Base-by-base conservation (phyloP, 1,284 basidiomycete genomes). In the Malassezia japonica region DNA sequence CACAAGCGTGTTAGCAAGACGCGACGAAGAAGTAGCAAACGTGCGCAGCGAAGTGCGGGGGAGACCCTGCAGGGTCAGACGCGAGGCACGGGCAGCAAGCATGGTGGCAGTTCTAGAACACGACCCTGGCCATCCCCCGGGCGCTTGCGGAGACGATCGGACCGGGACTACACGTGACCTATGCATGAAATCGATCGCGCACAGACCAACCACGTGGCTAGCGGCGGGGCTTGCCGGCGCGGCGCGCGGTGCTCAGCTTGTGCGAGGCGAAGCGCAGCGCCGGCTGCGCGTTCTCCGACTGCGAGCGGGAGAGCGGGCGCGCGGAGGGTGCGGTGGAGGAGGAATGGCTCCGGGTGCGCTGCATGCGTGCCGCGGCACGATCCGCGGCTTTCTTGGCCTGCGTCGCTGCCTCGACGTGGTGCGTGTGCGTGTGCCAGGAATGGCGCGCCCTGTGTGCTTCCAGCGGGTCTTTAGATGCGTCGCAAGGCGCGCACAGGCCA, bases 1-100 rank as follows among this genome's bases (percentile, higher is more conserved):
- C 43, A 95, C 82, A 16, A 95, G 80, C 0, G 87, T 76, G 41
- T 76, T 76, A 46, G 64, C 65, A 18, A 62, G 50, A 27, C 61
- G 56, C 47, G 62, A 53, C 21, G 57, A 56, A 12, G 64, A 70
- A 39, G 64, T 62, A 36, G 65, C 54, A 35, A 68, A 68, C 25
- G 56, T 55, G 40, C 65, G 56, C 20, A 54, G 33, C 59, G 57
- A 44, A 53, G 44, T 48, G 24, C 46, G 46, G 20, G 32, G 18
- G 20, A 47, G 28, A 24, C 50, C 50, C 37, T 39, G 44, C 16
- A 52, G 29, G 20, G 57, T 40, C 27, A 55, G 55, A 27, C 58
- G 56, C 20, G 56, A 47, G 28, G 56, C 41, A 35, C 58, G 42
- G 6, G 57, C 40, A 31, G 59, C 61, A 36, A 65, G 48, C 61